A percentile compares a stretch with the other conserved stretches of the same genome.
phyloP scores from a whole-genome alignment of 129 eudicot genomes.

The Arctium minus region DNA sequence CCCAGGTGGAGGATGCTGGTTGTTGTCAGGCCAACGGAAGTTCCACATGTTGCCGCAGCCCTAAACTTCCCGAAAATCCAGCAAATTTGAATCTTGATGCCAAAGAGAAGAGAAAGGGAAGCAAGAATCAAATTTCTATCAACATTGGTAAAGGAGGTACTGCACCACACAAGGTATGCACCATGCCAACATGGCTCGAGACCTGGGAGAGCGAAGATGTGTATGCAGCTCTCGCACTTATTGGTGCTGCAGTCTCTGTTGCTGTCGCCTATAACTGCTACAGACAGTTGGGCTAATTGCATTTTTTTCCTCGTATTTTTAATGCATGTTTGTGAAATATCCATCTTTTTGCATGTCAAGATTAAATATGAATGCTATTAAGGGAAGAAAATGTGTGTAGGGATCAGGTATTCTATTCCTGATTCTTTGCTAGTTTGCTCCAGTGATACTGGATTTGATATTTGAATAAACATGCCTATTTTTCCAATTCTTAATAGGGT shows the following conservation, averaged over 20 bases:
- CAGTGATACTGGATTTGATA: slow-evolving; percentile 8
- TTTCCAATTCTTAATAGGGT: neutral
- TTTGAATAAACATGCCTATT: slow-evolving; percentile 13
- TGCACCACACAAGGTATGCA: slow-evolving; percentile 51
- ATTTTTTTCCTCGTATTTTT: neutral
- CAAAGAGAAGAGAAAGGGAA: slow-evolving; percentile 45
- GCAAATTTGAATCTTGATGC: slow-evolving; percentile 23
- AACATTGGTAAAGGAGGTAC: slow-evolving; percentile 39
- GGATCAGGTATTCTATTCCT: slow-evolving; percentile 13
- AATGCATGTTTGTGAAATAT: slow-evolving; percentile 12
- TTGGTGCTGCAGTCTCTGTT: slow-evolving; percentile 82
- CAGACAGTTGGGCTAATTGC: slow-evolving; percentile 45
- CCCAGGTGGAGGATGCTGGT: slow-evolving; percentile 40
- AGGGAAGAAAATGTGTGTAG: neutral
- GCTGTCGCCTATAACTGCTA: slow-evolving; percentile 78
- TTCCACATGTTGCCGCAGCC: slow-evolving; percentile 57
- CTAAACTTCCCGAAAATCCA: slow-evolving; percentile 36
- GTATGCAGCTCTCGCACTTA: slow-evolving; percentile 84
- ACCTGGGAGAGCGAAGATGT: slow-evolving; percentile 96
- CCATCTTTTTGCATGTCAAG: slow-evolving; percentile 3
- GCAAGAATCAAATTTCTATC: slow-evolving; percentile 47
- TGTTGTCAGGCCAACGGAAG: slow-evolving; percentile 63
- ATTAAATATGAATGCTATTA: slow-evolving; percentile 10
- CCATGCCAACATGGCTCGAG: slow-evolving; percentile 93
- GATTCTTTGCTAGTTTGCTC: slow-evolving; percentile 16